Conservation (phyloP, 2,329 filamentous ascomycete species). For the Plectosphaerella sp. region DNA sequence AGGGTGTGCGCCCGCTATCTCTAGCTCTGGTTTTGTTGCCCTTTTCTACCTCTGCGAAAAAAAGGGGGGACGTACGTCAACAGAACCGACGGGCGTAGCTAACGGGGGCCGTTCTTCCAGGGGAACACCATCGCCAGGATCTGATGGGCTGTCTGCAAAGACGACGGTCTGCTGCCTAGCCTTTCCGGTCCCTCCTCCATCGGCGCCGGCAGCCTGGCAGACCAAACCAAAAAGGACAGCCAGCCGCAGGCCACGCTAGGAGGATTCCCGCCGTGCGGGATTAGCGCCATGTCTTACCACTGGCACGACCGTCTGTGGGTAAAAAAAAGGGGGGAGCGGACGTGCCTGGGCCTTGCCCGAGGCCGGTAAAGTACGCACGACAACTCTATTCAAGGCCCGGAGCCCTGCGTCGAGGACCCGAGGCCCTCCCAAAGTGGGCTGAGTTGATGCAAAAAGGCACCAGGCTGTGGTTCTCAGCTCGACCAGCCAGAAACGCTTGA, state of each 20-base stretch:
- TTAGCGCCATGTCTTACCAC: background rate
- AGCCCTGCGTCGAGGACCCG: too few relatives aligned
- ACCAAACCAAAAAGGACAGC: background rate
- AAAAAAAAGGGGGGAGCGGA: background rate
- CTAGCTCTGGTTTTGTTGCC: background rate
- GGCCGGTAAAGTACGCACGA: too few relatives aligned
- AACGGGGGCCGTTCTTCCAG: background rate
- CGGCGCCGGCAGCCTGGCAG: too few relatives aligned
- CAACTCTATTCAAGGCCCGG: too few relatives aligned
- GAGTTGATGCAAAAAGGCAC: background rate
- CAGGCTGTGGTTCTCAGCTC: background rate
- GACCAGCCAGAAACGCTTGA: background rate
- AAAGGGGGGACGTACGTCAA: too few relatives aligned
- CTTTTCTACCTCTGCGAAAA: background rate
- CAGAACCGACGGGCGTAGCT: background rate
- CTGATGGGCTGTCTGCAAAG: slow-evolving; percentile 1
- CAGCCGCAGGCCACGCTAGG: background rate
- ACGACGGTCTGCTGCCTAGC: too few relatives aligned
- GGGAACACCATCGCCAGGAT: background rate
- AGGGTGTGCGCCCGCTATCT: background rate
- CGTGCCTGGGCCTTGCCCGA: background rate
- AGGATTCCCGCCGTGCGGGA: background rate
- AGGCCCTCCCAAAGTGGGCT: background rate
- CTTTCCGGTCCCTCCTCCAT: too few relatives aligned
- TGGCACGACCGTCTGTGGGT: background rate